Conservation (phyloP, 768 basidiomycete genomes). For the Mycena rebaudengoi region DNA sequence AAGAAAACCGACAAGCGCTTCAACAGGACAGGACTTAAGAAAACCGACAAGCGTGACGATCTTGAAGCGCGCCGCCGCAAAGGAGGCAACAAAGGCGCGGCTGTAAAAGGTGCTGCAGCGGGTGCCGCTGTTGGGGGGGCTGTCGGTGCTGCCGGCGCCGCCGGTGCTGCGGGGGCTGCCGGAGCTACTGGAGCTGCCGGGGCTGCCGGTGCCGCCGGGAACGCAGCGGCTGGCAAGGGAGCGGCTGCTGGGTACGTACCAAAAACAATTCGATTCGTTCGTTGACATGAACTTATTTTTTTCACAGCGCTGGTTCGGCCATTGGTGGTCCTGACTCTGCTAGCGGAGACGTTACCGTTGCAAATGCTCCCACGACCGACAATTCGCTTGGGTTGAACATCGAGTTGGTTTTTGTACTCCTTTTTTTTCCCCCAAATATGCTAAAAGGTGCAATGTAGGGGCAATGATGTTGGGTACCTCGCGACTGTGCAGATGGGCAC, state of each 20-base stretch:
- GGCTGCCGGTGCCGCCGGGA: constrained; percentile 12
- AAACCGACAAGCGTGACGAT: constrained; percentile 17
- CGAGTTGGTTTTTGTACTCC: constrained; percentile 54
- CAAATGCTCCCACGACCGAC: constrained; percentile 45
- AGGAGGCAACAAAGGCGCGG: constrained; percentile 8
- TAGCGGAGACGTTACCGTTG: constrained; percentile 45
- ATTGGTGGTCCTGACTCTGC: constrained; percentile 29
- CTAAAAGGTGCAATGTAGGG: constrained; percentile 32
- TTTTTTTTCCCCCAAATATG: not conserved
- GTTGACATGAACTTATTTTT: not conserved
- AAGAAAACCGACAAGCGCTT: constrained; percentile 38
- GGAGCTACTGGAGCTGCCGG: not conserved
- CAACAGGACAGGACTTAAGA: constrained; percentile 40
- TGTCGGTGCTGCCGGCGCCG: constrained; percentile 46
- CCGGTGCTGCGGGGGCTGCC: constrained; percentile 43
- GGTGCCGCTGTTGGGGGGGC: constrained; percentile 28
- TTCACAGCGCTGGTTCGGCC: not conserved
- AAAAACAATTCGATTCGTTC: not conserved
- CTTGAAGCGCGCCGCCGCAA: too few species aligned
- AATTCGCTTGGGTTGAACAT: constrained; percentile 76
- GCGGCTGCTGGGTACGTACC: not conserved
- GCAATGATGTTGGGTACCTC: constrained; percentile 59
- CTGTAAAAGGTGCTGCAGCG: constrained; percentile 7
- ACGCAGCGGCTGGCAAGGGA: constrained; percentile 13
- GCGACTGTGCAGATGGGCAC: constrained; percentile 73